phyloP scores from a whole-genome alignment of 1,139 yeast species.

The Meyerozyma guilliermondii region DNA sequence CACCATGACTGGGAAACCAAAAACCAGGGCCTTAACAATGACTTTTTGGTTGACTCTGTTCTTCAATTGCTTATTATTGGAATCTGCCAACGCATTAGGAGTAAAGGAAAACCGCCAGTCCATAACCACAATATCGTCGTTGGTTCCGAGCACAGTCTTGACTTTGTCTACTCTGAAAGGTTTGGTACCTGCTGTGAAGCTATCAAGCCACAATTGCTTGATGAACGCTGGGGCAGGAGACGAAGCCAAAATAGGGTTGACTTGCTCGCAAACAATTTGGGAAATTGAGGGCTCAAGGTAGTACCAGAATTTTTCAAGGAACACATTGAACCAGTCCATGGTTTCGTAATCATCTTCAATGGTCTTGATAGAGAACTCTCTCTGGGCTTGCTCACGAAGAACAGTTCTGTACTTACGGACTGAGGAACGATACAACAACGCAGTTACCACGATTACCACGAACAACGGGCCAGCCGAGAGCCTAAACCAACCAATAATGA shows the following conservation, averaged over 20 bases:
- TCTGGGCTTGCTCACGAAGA: constrained; percentile 75
- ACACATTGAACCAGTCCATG: constrained; percentile 89
- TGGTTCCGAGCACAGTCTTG: constrained; percentile 82
- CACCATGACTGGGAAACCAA: constrained; percentile 63
- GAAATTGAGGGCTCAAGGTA: constrained; percentile 87
- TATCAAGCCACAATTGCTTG: constrained; percentile 77
- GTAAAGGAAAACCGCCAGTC: constrained; percentile 89
- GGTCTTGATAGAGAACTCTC: constrained; percentile 74
- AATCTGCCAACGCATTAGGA: constrained; percentile 83
- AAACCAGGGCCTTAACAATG: constrained; percentile 60
- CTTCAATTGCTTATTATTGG: constrained; percentile 77
- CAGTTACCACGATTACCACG: constrained; percentile 54
- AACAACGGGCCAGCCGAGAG: constrained; percentile 80
- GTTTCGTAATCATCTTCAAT: constrained; percentile 89
- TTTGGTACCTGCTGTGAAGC: constrained; percentile 88
- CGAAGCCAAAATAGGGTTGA: constrained; percentile 72
- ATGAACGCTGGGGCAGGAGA: constrained; percentile 80
- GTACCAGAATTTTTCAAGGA: constrained; percentile 87
- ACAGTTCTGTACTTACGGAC: constrained; percentile 71
- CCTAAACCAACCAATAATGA: constrained; percentile 72
- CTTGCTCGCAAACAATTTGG: constrained; percentile 80
- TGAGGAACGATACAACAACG: constrained; percentile 76
- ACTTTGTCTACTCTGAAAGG: constrained; percentile 91
- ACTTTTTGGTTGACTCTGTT: constrained; percentile 78
- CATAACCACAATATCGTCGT: constrained; percentile 91